Evolutionary conservation across 208 protist genomes (phyloP).

Genomic region (Crithidia fasciculata): DNA sequence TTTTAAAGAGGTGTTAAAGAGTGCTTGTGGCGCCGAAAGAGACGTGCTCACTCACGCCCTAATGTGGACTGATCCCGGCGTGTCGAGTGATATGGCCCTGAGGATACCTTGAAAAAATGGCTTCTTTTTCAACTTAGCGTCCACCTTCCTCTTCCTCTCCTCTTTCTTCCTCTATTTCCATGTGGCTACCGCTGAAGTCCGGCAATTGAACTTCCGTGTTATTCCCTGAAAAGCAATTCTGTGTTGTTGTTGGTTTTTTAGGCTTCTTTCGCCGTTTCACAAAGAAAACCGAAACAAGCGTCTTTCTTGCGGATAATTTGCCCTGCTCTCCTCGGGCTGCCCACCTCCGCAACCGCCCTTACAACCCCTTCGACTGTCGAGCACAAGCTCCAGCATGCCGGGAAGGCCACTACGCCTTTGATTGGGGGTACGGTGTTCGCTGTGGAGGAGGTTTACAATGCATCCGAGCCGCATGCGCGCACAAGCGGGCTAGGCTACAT

Average conservation of each 20-base stretch:
- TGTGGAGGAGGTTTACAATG: neutral
- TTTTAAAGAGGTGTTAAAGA: too few species aligned
- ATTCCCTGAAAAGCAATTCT: neutral
- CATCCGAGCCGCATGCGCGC: neutral
- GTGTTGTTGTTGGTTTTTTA: neutral
- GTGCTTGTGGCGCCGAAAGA: neutral
- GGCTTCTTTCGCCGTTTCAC: neutral
- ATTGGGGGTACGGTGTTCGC: neutral
- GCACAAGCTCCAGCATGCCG: neutral
- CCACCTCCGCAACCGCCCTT: neutral
- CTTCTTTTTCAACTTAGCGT: neutral
- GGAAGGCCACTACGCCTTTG: neutral
- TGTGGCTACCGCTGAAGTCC: neutral
- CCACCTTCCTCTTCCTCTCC: neutral
- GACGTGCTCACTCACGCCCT: neutral
- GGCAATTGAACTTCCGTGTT: neutral
- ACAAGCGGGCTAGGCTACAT: constrained; percentile 8
- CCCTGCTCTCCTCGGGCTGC: neutral
- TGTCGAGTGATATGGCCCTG: neutral
- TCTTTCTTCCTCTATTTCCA: neutral
- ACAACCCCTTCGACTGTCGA: neutral
- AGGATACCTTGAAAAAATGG: neutral
- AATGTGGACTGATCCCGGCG: neutral
- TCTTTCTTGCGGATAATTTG: neutral
- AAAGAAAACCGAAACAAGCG: neutral